Conservation (phyloP, 495 filamentous ascomycete genomes). For the Tuber magnatum region DNA sequence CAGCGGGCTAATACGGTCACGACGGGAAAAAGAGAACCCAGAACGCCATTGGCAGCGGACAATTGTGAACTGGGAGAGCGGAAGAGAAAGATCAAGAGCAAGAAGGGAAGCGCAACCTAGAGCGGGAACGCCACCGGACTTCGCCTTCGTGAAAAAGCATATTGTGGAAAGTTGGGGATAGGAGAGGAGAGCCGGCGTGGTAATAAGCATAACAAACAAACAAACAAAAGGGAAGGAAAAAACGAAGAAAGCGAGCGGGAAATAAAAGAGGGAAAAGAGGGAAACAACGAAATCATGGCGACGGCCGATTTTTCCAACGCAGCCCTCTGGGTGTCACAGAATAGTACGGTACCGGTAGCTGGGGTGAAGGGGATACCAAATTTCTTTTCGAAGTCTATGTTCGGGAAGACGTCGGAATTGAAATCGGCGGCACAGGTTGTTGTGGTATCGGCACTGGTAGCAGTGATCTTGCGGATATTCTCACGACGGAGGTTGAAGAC, state of each 20-base stretch:
- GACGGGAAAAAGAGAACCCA: background rate
- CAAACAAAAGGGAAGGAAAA: background rate
- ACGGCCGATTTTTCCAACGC: background rate
- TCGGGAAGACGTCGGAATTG: slow-evolving; percentile 30
- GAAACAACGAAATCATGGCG: background rate
- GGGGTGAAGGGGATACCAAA: slow-evolving; percentile 35
- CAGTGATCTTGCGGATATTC: slow-evolving; percentile 37
- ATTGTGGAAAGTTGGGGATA: background rate
- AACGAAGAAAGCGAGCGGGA: background rate
- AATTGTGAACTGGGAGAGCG: background rate
- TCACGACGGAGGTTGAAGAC: slow-evolving; percentile 34
- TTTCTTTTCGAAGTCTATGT: slow-evolving; percentile 35
- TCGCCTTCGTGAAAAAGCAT: background rate
- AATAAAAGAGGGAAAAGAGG: background rate
- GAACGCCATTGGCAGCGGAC: background rate
- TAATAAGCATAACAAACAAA: background rate
- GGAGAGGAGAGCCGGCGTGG: background rate
- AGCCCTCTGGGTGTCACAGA: slow-evolving; percentile 14
- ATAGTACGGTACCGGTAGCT: no score
- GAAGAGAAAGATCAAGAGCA: background rate
- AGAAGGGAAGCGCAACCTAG: background rate
- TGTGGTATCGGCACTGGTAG: slow-evolving; percentile 33
- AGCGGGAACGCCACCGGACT: background rate
- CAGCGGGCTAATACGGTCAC: background rate
- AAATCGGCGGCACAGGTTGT: slow-evolving; percentile 26